These are phyloP conservation scores for Williopsis jadinii DNA, from an alignment of 1,139 yeast genomes.

Conservation along the genomic window DNA sequence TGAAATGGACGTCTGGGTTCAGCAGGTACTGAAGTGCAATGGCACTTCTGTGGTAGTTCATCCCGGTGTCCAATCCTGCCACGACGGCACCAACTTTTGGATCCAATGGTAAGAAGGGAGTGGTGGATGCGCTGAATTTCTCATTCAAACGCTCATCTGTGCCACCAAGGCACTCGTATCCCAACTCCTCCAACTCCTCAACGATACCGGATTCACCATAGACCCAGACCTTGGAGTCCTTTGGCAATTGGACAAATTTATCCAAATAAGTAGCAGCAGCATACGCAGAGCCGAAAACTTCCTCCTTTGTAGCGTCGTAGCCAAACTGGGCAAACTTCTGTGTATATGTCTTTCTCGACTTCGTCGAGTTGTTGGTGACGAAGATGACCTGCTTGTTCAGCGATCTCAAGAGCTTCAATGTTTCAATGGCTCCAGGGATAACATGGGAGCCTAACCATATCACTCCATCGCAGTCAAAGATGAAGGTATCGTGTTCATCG, in stretches of 20 bases:
- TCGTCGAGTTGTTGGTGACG: conserved; percentile 94
- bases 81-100: conserved; percentile 78
- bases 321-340: conserved; percentile 74
- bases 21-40: conserved; percentile 75
- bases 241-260: conserved; percentile 65
- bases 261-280: conserved; percentile 85
- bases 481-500: conserved; percentile 64
- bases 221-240: conserved; percentile 74
- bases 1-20: conserved; percentile 61
- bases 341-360: conserved; percentile 72
- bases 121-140: conserved; percentile 34
- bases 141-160: conserved; percentile 40
- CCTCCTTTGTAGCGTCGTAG: conserved; percentile 57
- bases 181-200: conserved; percentile 61
- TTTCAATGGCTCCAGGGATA: conserved; percentile 66
- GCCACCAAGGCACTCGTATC: conserved; percentile 72
- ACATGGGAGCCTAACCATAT: conserved; percentile 77
- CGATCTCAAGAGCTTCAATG: conserved; percentile 47
- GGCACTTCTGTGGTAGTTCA: conserved; percentile 79
- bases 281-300: conserved; percentile 86
- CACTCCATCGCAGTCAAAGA: conserved; percentile 94
- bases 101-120: conserved; percentile 52
- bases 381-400: conserved; percentile 64
- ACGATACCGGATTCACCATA: conserved; percentile 80
- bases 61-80: conserved; percentile 71